These are phyloP conservation scores for Anthostomella pinea DNA, from an alignment of 2,329 filamentous ascomycete genomes.

Conservation along the genomic window DNA sequence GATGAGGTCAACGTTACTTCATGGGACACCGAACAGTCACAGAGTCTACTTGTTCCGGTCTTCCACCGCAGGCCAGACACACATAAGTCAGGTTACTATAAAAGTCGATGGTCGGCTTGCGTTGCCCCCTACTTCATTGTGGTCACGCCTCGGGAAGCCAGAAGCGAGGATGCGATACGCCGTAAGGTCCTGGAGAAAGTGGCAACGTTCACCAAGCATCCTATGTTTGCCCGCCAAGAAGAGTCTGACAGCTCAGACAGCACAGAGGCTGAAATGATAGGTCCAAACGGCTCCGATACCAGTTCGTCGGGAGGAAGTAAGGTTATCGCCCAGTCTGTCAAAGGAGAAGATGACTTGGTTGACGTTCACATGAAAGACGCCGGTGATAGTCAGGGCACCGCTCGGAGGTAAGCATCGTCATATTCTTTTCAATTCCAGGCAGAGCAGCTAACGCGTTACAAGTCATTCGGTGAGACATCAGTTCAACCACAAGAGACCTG, in stretches of 20 bases:
- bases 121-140: slow-evolving; percentile 66
- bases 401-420: slow-evolving; percentile 27
- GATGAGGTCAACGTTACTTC: slow-evolving; percentile 32
- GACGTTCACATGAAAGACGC: slow-evolving; percentile 81
- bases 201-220: slow-evolving; percentile 70
- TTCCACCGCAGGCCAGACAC: slow-evolving; percentile 54
- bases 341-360: slow-evolving; percentile 87
- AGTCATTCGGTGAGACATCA: slow-evolving; percentile 27
- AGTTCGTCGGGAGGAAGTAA: slow-evolving; percentile 68
- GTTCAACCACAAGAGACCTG: slow-evolving; percentile 50
- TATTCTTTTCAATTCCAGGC: slow-evolving; percentile 2
- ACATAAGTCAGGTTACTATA: slow-evolving; percentile 30
- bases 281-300: slow-evolving; percentile 55
- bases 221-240: slow-evolving; percentile 55
- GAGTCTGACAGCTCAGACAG: slow-evolving; percentile 48
- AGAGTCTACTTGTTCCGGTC: slow-evolving; percentile 68
- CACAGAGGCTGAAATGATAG: slow-evolving; percentile 65
- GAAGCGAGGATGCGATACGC: slow-evolving; percentile 65
- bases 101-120: slow-evolving; percentile 32
- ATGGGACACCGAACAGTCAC: slow-evolving; percentile 61
- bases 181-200: slow-evolving; percentile 77
- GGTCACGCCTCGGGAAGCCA: slow-evolving; percentile 69
- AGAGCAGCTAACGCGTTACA: slow-evolving; percentile 31
- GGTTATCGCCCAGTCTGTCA: slow-evolving; percentile 73
- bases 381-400: slow-evolving; percentile 33